These are phyloP conservation scores for Viola odorata DNA, from an alignment of 345 rosid species.

Conservation along the genomic window DNA sequence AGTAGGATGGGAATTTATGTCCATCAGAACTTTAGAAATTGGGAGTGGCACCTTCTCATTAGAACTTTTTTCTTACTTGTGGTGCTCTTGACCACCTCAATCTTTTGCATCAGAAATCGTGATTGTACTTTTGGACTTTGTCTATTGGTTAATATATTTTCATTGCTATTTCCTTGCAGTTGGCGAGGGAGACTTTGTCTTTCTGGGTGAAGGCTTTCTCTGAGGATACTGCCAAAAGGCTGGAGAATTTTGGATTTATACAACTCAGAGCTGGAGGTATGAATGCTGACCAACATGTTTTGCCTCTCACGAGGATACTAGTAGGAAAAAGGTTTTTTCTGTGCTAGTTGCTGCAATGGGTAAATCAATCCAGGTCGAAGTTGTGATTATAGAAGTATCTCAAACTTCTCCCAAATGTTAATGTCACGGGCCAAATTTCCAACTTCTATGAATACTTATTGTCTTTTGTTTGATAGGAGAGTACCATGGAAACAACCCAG, in stretches of 20 bases:
- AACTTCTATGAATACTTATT: neutral
- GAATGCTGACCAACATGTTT: neutral
- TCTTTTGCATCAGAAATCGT: neutral
- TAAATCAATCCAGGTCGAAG: too few species aligned
- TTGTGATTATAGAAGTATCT: too few species aligned
- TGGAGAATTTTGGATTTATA: constrained; percentile 94
- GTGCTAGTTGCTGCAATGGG: neutral
- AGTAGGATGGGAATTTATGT: too few species aligned
- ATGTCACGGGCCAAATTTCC: too few species aligned
- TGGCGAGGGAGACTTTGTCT: constrained; percentile 91
- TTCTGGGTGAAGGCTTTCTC: constrained; percentile 99
- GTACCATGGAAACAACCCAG: constrained; percentile 98
- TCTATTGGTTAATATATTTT: constrained; percentile 4
- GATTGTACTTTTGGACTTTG: neutral
- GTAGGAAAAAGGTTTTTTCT: neutral
- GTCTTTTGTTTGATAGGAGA: constrained; percentile 45
- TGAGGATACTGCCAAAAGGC: constrained; percentile 90
- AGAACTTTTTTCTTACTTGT: too few species aligned
- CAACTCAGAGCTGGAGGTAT: constrained; percentile 96
- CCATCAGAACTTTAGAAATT: too few species aligned
- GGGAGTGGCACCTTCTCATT: too few species aligned
- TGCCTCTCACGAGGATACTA: neutral
- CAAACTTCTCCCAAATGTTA: too few species aligned
- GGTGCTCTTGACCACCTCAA: neutral
- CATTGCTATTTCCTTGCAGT: constrained; percentile 41